Evolutionary conservation across 164 flowering plant genomes (phyloP).

Genomic region (Vitis riparia): DNA sequence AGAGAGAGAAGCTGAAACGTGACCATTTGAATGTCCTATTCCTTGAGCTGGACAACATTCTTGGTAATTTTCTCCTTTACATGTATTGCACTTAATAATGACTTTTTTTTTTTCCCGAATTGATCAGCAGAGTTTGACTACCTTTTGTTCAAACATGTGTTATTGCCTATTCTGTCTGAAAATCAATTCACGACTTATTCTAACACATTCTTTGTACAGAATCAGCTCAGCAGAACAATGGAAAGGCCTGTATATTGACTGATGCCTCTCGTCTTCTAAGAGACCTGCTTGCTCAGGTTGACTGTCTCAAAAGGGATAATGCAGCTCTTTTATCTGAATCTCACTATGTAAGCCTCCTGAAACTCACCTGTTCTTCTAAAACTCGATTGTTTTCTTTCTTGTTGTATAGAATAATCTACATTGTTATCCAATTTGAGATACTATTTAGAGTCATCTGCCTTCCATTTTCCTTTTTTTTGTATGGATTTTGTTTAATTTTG

Average conservation of each 20-base stretch:
- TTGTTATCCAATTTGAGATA: too few relatives aligned
- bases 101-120: background rate
- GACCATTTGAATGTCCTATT: constrained; percentile 63
- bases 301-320: constrained; percentile 54
- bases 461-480: background rate
- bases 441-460: background rate
- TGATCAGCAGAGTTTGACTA: background rate
- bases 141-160: background rate
- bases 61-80: constrained; percentile 37
- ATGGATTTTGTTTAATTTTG: background rate
- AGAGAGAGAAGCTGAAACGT: constrained; percentile 67
- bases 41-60: constrained; percentile 36
- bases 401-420: too few relatives aligned
- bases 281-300: constrained; percentile 43
- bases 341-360: constrained; percentile 49
- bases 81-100: background rate
- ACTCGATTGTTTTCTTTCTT: background rate
- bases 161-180: background rate
- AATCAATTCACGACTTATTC: background rate
- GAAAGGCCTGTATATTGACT: constrained; percentile 58
- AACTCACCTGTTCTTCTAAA: background rate
- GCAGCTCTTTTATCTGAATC: constrained; percentile 51
- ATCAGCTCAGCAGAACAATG: constrained; percentile 40
- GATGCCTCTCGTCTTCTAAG: constrained; percentile 47
- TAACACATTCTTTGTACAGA: constrained; percentile 26